Base-by-base conservation (phyloP, 371 early-diverging fungal species). In the Sporodiniella umbellata region DNA sequence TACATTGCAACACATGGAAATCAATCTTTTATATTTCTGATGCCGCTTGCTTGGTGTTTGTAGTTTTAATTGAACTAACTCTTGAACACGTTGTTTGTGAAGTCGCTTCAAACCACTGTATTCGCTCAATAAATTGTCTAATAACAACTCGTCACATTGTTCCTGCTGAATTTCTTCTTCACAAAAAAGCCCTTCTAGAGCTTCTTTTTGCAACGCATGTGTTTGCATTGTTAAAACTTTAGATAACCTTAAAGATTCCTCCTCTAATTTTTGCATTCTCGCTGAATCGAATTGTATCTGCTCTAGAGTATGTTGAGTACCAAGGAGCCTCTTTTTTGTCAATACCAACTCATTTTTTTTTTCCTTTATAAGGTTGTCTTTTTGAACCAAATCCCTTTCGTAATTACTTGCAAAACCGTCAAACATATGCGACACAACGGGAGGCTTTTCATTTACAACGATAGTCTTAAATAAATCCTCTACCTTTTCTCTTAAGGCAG, bases 1-100 rank as follows among this genome's bases (percentile, higher is more conserved):
- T 4, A 76, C 73, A 30, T 67, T 70, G 40, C 77, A 76, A 17
- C 73, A 76, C 58, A 70, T 66, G 21, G 71, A 68, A 26, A 76
- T 76, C 14, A 76, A 35, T 8, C 73, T 66, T 25, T 72, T 76
- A 44, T 76, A 76, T 19, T 76, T 69, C 53, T 72, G 72, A 49
- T 70, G 70, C 15, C 62, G 50, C 33, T 64, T 62, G 21, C 57
- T 58, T 0, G 77, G 72, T 18, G 58, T 56, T 19, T 61, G 56
- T 8, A 62, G 37, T 40, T 52, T 42, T 2, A 70, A 35, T 4
- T 45, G 21, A 11, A 64, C 46, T 10, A 70, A 23, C 22, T 49
- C 44, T 7, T 66, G 60, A 3, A 66, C 63, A 23, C 53, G 40
- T 22, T 46, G 21, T 26, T 56, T 51, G 28, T 68, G 50, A 3